A percentile compares a stretch with the other conserved stretches of the same genome.
phyloP scores from a whole-genome alignment of 2,329 filamentous ascomycete genomes.

The Daldinia sp. region DNA sequence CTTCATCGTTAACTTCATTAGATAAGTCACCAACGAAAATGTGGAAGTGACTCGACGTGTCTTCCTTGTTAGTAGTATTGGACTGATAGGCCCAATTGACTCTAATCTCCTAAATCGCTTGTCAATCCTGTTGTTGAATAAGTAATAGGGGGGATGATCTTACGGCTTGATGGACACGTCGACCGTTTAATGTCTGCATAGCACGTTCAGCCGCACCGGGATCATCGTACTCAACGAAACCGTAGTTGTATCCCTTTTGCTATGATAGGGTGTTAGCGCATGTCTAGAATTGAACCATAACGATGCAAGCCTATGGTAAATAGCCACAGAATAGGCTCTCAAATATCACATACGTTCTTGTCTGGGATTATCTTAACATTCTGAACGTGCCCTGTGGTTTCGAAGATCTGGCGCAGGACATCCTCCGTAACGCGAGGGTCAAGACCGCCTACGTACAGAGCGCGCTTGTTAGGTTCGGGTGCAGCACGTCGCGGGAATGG shows the following conservation, averaged over 20 bases:
- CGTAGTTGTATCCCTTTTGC: constrained; percentile 98
- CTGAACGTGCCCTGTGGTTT: constrained; percentile 97
- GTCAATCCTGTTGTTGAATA: constrained; percentile 17
- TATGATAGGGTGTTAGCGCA: constrained; percentile 57
- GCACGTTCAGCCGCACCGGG: constrained; percentile 95
- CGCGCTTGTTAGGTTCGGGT: constrained; percentile 98
- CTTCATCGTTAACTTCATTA: constrained; percentile 98
- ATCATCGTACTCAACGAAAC: constrained; percentile 98
- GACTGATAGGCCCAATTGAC: constrained; percentile 99
- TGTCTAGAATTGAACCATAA: neutral
- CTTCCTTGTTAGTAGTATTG: constrained; percentile 93
- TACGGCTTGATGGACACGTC: constrained; percentile 95
- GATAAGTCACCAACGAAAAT: constrained; percentile 98
- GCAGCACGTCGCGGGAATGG: constrained; percentile 89
- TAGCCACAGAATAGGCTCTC: neutral
- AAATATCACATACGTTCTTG: constrained; percentile 84
- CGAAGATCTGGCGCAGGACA: constrained; percentile 96
- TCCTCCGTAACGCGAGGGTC: constrained; percentile 97
- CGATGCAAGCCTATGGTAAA: neutral
- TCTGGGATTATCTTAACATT: constrained; percentile 99
- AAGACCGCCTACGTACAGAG: constrained; percentile 93
- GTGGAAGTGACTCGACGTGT: constrained; percentile 98
- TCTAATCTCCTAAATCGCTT: constrained; percentile 82
- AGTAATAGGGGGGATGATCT: constrained; percentile 50
- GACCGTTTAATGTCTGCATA: constrained; percentile 96